Evolutionary conservation across 2,329 filamentous ascomycete genomes (phyloP).

Genomic region (Diaporthe vaccinii): DNA sequence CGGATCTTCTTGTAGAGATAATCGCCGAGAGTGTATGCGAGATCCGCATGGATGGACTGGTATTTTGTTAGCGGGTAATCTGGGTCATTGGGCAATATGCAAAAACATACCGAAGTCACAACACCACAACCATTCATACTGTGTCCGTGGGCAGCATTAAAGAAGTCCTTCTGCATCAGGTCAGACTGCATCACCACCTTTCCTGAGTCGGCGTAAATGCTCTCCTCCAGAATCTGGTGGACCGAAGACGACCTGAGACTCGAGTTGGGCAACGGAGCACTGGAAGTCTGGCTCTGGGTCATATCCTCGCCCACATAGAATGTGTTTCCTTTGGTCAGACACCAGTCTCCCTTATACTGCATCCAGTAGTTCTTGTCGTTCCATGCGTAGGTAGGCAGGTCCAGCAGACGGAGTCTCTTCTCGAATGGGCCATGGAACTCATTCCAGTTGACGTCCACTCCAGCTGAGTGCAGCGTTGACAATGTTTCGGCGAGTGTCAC

Average conservation of each 20-base stretch:
- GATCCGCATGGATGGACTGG: slow-evolving; percentile 26
- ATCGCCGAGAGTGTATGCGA: slow-evolving; percentile 11
- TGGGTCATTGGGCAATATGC: neutral
- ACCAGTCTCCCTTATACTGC: slow-evolving; percentile 13
- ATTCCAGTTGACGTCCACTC: slow-evolving; percentile 18
- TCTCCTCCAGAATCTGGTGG: slow-evolving; percentile 9
- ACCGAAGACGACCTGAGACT: slow-evolving; percentile 1
- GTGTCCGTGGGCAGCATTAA: neutral
- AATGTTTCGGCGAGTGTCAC: neutral
- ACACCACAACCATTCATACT: neutral
- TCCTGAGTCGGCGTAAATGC: neutral
- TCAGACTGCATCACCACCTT: neutral
- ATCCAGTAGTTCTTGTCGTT: slow-evolving; percentile 22
- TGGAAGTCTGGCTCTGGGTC: neutral
- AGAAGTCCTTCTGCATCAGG: neutral
- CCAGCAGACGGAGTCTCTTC: neutral
- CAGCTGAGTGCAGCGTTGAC: neutral
- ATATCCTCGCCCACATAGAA: slow-evolving; percentile 40
- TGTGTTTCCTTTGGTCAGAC: slow-evolving; percentile 49
- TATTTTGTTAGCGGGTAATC: neutral
- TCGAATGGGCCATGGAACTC: slow-evolving; percentile 24
- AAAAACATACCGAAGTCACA: slow-evolving; percentile 15
- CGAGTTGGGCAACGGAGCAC: neutral
- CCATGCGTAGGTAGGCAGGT: slow-evolving; percentile 8
- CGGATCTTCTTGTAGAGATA: neutral